phyloP scores from a whole-genome alignment of 768 basidiomycete species.

The Naematelia aurantialba region DNA sequence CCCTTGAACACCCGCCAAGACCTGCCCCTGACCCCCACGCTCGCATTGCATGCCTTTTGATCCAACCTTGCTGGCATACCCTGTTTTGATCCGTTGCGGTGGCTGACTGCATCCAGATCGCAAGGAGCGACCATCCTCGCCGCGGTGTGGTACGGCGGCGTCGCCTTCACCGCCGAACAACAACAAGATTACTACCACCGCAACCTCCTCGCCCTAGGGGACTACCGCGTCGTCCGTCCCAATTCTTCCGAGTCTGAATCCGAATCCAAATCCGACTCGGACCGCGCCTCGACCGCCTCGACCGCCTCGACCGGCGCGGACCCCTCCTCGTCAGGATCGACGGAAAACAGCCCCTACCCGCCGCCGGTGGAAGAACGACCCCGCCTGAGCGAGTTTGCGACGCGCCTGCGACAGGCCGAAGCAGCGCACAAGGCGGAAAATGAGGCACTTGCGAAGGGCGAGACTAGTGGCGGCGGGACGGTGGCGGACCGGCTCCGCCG shows the following conservation, averaged over 20 bases:
- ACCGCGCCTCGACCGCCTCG: no score
- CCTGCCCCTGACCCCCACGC: no score
- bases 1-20: no score
- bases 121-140: neutral
- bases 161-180: neutral
- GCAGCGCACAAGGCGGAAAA: neutral
- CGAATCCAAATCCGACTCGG: no score
- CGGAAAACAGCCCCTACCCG: neutral
- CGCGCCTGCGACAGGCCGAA: neutral
- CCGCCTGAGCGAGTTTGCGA: neutral
- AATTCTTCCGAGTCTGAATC: neutral
- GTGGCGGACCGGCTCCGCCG: neutral
- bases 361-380: neutral
- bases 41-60: no score
- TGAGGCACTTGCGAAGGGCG: neutral
- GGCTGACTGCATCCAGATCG: no score
- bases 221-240: neutral
- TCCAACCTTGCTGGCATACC: no score
- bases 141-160: neutral
- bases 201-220: neutral
- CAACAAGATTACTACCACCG: neutral
- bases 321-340: no score
- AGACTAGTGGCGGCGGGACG: neutral
- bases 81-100: no score
- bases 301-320: no score